Evolutionary conservation across 1,284 basidiomycete species (phyloP).

Genomic region (Earliella scabrosa): DNA sequence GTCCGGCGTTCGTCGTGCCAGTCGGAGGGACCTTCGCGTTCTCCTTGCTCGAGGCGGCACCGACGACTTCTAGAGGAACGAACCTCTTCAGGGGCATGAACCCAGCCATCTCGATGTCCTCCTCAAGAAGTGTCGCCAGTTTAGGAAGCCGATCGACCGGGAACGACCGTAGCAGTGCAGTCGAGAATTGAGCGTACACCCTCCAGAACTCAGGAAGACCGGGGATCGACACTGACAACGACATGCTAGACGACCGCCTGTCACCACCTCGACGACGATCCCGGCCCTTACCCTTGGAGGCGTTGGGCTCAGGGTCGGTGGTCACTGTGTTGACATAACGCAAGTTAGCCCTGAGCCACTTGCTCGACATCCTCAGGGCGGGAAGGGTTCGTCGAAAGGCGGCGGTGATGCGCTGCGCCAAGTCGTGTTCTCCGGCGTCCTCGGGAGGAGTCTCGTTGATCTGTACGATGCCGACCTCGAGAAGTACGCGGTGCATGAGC

Average conservation of each 20-base stretch:
- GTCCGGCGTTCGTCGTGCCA: conserved; percentile 1
- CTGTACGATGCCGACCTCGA: conserved; percentile 69
- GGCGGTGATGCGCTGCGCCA: conserved; percentile 85
- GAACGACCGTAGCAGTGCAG: conserved; percentile 69
- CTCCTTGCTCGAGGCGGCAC: conserved; percentile 31
- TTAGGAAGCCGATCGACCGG: conserved; percentile 69
- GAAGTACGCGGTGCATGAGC: conserved; percentile 66
- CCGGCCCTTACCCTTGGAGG: conserved; percentile 21
- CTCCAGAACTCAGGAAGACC: conserved; percentile 71
- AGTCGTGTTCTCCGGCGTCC: conserved; percentile 59
- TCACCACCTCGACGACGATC: conserved; percentile 19
- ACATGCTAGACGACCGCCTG: conserved; percentile 9
- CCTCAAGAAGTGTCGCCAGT: conserved; percentile 76
- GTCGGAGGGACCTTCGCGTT: conserved; percentile 7
- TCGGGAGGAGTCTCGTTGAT: conserved; percentile 51
- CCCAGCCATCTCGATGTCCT: conserved; percentile 90
- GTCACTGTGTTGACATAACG: conserved; percentile 53
- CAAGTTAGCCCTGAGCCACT: conserved; percentile 87
- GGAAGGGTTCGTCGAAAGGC: conserved; percentile 87
- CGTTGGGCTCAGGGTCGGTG: conserved; percentile 30
- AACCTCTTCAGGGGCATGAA: conserved; percentile 80
- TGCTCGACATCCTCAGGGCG: conserved; percentile 84
- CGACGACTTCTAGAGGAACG: conserved; percentile 42
- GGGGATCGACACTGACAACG: conserved; percentile 21
- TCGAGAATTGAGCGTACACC: conserved; percentile 72